Conservation (phyloP, 305 asterid genomes). For the Fraxinus xanthoxyloides region DNA sequence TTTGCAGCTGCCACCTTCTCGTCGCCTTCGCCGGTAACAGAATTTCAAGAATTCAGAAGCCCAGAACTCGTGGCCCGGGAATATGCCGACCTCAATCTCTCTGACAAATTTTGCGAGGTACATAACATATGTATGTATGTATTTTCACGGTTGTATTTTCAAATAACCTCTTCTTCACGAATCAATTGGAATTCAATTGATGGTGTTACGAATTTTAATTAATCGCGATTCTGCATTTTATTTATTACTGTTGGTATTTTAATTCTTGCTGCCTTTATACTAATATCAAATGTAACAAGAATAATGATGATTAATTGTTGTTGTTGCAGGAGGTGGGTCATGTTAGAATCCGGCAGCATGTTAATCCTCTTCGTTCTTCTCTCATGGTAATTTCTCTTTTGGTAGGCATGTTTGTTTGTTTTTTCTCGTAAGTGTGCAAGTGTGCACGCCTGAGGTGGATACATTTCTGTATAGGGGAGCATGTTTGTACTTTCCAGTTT, state of each 20-base stretch:
- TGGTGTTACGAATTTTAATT: background rate
- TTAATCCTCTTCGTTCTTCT: slow-evolving; percentile 71
- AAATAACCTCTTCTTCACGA: background rate
- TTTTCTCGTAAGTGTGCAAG: background rate
- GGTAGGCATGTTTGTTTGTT: background rate
- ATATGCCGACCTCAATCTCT: slow-evolving; percentile 74
- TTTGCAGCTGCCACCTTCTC: slow-evolving; percentile 19
- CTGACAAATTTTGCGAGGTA: slow-evolving; percentile 65
- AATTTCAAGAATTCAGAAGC: slow-evolving; percentile 39
- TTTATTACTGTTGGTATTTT: background rate
- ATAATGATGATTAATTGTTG: background rate
- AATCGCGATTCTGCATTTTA: background rate
- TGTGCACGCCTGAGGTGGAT: background rate
- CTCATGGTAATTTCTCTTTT: slow-evolving; percentile 51
- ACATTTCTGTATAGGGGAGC: background rate
- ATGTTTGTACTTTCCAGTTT: background rate
- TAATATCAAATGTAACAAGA: background rate
- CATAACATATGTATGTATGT: background rate
- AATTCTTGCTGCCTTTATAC: background rate
- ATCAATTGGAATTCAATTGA: background rate
- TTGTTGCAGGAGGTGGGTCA: slow-evolving; percentile 77
- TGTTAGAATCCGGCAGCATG: slow-evolving; percentile 87
- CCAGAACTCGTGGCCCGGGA: slow-evolving; percentile 61
- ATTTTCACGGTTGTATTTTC: background rate
- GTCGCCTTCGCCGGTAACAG: slow-evolving; percentile 26